A percentile compares a stretch with the other conserved stretches of the same genome.
Evolutionary conservation across 2,329 filamentous ascomycete species (phyloP).

Genomic region (Lachnellula arida): DNA sequence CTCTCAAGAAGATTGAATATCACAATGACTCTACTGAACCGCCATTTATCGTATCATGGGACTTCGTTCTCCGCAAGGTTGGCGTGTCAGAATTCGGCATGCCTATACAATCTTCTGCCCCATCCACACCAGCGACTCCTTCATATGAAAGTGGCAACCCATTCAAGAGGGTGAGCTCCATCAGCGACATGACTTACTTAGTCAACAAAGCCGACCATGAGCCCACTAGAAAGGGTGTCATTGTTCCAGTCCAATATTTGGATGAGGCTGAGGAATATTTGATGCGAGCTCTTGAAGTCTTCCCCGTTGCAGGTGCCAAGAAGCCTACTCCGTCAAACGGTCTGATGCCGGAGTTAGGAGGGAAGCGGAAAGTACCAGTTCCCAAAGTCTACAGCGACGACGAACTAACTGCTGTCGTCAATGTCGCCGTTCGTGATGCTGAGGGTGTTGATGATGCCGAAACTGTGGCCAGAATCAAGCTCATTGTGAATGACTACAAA

Average conservation of each 20-base stretch:
- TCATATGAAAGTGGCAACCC: slow-evolving; percentile 51
- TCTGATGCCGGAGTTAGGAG: slow-evolving; percentile 68
- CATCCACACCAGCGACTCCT: slow-evolving; percentile 79
- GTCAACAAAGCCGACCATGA: slow-evolving; percentile 68
- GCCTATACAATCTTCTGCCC: slow-evolving; percentile 71
- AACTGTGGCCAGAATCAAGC: slow-evolving; percentile 68
- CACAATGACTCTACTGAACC: slow-evolving; percentile 66
- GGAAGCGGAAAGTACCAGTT: slow-evolving; percentile 60
- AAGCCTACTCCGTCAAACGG: slow-evolving; percentile 51
- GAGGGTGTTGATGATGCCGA: slow-evolving; percentile 81
- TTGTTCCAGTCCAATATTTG: slow-evolving; percentile 87
- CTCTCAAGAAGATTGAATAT: slow-evolving; percentile 84
- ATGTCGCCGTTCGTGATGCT: slow-evolving; percentile 84
- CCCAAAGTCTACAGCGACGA: slow-evolving; percentile 56
- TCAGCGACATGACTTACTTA: slow-evolving; percentile 94
- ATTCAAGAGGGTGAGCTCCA: slow-evolving; percentile 84
- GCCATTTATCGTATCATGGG: slow-evolving; percentile 83
- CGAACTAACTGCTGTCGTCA: slow-evolving; percentile 87
- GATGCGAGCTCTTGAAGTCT: slow-evolving; percentile 75
- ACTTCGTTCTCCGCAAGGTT: slow-evolving; percentile 91
- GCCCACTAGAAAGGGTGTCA: slow-evolving; percentile 84
- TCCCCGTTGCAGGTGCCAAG: slow-evolving; percentile 56
- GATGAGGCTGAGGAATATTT: slow-evolving; percentile 91
- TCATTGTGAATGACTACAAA: slow-evolving; percentile 75
- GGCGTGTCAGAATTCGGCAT: slow-evolving; percentile 87